Evolutionary conservation across 805 yeast genomes (phyloP).

Genomic region (Saccharomycopsis fodiens): DNA sequence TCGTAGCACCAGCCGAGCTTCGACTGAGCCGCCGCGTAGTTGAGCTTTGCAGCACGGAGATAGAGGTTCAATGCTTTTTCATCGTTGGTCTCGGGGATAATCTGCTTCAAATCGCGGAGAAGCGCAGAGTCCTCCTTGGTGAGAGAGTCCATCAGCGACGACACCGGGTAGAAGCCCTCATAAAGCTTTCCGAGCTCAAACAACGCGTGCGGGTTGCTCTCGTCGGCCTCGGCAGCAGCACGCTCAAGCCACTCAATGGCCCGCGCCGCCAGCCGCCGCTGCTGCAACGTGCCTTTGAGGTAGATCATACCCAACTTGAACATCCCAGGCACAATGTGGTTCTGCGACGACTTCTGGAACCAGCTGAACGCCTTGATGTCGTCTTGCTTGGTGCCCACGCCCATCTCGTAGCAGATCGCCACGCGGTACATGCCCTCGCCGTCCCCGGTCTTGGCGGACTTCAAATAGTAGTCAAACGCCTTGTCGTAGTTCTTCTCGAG

Average conservation of each 20-base stretch:
- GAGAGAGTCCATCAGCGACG: slow-evolving; percentile 21
- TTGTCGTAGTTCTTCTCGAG: slow-evolving; percentile 48
- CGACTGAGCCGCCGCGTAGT: slow-evolving; percentile 62
- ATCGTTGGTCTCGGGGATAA: slow-evolving; percentile 30
- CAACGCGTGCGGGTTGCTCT: slow-evolving; percentile 45
- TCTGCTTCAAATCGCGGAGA: slow-evolving; percentile 28
- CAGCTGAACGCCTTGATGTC: slow-evolving; percentile 41
- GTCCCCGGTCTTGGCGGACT: slow-evolving; percentile 52
- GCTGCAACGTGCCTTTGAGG: slow-evolving; percentile 40
- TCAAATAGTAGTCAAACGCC: slow-evolving; percentile 53
- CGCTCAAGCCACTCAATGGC: slow-evolving; percentile 46
- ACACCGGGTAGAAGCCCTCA: slow-evolving; percentile 35
- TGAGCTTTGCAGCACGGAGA: slow-evolving; percentile 49
- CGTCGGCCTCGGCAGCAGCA: slow-evolving; percentile 38
- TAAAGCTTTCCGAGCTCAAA: slow-evolving; percentile 51
- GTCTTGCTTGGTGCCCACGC: slow-evolving; percentile 44
- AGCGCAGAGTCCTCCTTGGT: slow-evolving; percentile 26
- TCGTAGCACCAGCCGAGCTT: slow-evolving; percentile 68
- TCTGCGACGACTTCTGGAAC: slow-evolving; percentile 54
- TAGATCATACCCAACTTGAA: slow-evolving; percentile 64
- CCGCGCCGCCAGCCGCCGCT: slow-evolving; percentile 32
- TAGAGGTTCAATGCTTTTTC: slow-evolving; percentile 43
- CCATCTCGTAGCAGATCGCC: slow-evolving; percentile 65
- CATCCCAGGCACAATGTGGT: slow-evolving; percentile 60
- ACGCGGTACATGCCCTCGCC: slow-evolving; percentile 58